Base-by-base conservation (phyloP, 345 rosid species). In the Orychophragmus violaceus region DNA sequence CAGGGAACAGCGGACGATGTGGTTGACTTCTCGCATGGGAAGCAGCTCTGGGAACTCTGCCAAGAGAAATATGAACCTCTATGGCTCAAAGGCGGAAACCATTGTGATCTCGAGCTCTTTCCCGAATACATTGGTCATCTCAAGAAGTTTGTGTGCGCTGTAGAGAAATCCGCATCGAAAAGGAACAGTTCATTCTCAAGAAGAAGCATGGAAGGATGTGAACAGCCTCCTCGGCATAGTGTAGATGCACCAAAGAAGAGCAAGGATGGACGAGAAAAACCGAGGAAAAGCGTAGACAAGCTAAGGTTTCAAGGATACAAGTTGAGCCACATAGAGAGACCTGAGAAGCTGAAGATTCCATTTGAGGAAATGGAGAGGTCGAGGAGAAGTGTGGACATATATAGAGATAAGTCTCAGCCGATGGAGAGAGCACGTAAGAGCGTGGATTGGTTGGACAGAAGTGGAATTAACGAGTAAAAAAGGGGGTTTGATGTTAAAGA, bases 1-100 rank as follows among this genome's bases (percentile, higher is more conserved):
- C 84, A 90, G 98, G 98, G 98, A 73, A 93, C 97, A 21, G 74
- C 88, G 0, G 97, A 93, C 53, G 96, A 93, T 64, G 98, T 90
- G 18, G 98, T 93, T 27, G 94, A 88, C 74, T 93, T 80, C 76
- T 90, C 94, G 6, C 97, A 93, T 29, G 98, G 98, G 37, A 93
- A 83, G 84, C 97, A 87, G 68, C 94, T 93, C 5, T 90, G 98
- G 98, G 97, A 93, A 64, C 81, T 90, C 24, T 93, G 97, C 80
- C 86, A 82, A 71, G 96, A 85, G 83, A 90, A 90, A 74, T 90
- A 93, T 25, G 98, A 93, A 51, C 98, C 98, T 13, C 53, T 93
- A 62, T 93, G 98, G 98, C 75, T 90, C 68, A 82, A 81, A 80
- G 97, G 91, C 14, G 98, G 98, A 36, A 88, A 84, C 51, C 98